These are phyloP conservation scores for Apiospora saccharicola DNA, from an alignment of 2,329 filamentous ascomycete species.

Conservation along the genomic window DNA sequence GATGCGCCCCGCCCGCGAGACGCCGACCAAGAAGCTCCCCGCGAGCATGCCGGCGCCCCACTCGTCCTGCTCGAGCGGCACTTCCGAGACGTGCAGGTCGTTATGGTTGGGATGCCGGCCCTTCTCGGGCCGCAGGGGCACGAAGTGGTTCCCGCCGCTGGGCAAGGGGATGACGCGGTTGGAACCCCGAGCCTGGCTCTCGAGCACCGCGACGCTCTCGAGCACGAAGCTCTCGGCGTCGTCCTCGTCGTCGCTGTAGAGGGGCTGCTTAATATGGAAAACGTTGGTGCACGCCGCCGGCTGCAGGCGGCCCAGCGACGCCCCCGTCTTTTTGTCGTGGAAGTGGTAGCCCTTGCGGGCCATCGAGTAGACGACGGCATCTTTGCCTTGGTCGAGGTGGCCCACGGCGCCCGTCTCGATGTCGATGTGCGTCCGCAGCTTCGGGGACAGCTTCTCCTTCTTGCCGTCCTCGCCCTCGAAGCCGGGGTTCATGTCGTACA, in stretches of 20 bases:
- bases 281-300: constrained; percentile 28
- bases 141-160: constrained; percentile 33
- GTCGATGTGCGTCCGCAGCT: constrained; percentile 43
- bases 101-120: constrained; percentile 26
- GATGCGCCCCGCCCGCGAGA: constrained; percentile 51
- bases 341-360: constrained; percentile 50
- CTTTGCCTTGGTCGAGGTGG: constrained; percentile 51
- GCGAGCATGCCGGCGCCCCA: constrained; percentile 55
- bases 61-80: constrained; percentile 48
- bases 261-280: neutral
- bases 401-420: constrained; percentile 52
- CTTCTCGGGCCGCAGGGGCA: constrained; percentile 38
- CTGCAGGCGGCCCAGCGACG: constrained; percentile 46
- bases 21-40: constrained; percentile 50
- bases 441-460: constrained; percentile 35
- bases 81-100: constrained; percentile 31
- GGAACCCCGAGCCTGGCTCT: neutral
- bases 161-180: constrained; percentile 25
- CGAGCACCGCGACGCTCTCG: constrained; percentile 6
- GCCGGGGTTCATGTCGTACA: constrained; percentile 49
- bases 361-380: constrained; percentile 53
- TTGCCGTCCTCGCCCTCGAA: neutral
- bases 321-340: constrained; percentile 48
- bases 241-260: neutral
- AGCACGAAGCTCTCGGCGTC: constrained; percentile 32